Evolutionary conservation across 202 grass and related monocot species (phyloP).

Genomic region (Schoenoplectus triqueter): DNA sequence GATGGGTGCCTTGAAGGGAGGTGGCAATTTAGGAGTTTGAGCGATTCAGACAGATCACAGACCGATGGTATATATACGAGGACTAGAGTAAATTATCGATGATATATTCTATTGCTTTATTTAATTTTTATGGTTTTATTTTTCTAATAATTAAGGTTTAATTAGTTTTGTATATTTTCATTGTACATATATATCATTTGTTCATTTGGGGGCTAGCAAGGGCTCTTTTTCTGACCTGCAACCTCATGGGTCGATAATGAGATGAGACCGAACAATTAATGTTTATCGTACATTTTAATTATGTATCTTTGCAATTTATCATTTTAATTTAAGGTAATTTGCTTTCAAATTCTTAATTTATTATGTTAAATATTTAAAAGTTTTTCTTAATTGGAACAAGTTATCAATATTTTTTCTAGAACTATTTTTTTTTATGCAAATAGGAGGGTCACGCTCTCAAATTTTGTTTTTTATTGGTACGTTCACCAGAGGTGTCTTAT

Average conservation of each 20-base stretch:
- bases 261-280: neutral
- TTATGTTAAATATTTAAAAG: too few relatives aligned
- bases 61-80: neutral
- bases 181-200: constrained; percentile 11
- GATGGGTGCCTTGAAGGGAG: constrained; percentile 57
- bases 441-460: too few relatives aligned
- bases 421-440: too few relatives aligned
- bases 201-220: constrained; percentile 1
- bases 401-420: too few relatives aligned
- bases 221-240: neutral
- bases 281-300: too few relatives aligned
- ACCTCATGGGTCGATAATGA: neutral
- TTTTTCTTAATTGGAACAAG: too few relatives aligned
- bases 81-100: neutral
- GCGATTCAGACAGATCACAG: neutral
- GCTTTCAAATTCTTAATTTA: too few relatives aligned
- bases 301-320: too few relatives aligned
- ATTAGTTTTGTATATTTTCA: neutral
- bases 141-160: constrained; percentile 3
- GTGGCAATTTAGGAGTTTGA: constrained; percentile 45
- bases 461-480: too few relatives aligned
- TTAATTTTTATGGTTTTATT: neutral
- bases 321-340: too few relatives aligned
- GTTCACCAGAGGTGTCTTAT: too few relatives aligned
- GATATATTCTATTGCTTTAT: neutral